Evolutionary conservation across 176 grass and related monocot genomes (phyloP).

Genomic region (Bolboschoenus planiculmis): DNA sequence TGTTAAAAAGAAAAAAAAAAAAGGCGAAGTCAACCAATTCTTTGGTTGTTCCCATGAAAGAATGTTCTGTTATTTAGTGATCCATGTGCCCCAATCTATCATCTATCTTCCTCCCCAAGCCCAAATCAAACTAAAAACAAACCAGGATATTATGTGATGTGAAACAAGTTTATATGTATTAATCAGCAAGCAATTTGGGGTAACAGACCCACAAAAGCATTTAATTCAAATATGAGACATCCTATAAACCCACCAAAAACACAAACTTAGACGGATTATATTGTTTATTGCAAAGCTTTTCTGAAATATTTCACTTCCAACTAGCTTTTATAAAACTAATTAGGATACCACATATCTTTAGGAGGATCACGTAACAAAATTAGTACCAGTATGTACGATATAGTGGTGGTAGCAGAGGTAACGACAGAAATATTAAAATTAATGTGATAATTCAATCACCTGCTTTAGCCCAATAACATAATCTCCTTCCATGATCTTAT

Average conservation of each 20-base stretch:
- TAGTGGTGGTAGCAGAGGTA: not conserved
- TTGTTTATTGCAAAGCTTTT: not conserved
- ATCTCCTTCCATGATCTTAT: slow-evolving; percentile 82
- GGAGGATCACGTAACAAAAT: not conserved
- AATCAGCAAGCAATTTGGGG: not conserved
- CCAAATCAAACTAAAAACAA: not conserved
- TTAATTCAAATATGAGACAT: not conserved
- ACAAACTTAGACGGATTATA: not conserved
- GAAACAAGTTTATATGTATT: not conserved
- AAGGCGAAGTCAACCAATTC: not conserved
- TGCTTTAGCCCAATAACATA: slow-evolving; percentile 86
- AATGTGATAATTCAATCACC: slow-evolving; percentile 24
- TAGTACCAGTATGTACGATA: not conserved
- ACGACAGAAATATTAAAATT: slow-evolving; percentile 6
- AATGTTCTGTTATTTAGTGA: not conserved
- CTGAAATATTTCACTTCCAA: not conserved
- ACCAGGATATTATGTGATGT: not conserved
- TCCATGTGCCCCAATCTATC: not conserved
- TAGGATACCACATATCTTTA: not conserved
- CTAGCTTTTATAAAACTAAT: not conserved
- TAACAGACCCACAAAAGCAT: not conserved
- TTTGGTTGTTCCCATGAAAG: not conserved
- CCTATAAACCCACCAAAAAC: not conserved
- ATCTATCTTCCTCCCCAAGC: not conserved
- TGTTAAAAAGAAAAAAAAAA: not conserved